phyloP scores from a whole-genome alignment of 257 asterid genomes.

The Solanum peruvianum region DNA sequence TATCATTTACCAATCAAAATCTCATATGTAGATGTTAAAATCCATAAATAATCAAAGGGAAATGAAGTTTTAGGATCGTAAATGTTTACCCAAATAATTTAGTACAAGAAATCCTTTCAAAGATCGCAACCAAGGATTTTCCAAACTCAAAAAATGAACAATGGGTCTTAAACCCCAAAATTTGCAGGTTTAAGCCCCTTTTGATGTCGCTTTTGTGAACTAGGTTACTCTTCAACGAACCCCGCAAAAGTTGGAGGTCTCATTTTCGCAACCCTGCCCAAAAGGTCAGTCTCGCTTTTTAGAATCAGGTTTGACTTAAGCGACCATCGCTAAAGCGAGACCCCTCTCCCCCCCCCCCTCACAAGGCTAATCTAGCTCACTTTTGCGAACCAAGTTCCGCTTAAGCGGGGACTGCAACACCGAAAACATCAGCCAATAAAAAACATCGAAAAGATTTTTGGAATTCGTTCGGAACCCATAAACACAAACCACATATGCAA shows the following conservation, averaged over 20 bases:
- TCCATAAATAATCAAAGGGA: not conserved
- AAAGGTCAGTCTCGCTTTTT: rapidly evolving
- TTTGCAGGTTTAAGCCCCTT: not conserved
- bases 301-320: not conserved
- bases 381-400: not conserved
- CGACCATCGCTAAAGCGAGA: not conserved
- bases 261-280: not conserved
- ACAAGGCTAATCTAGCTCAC: not conserved
- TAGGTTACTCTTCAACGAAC: not conserved
- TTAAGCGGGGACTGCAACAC: not conserved
- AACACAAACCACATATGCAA: not conserved
- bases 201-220: not conserved
- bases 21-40: not conserved
- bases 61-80: not conserved
- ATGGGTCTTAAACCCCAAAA: not conserved
- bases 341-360: not conserved
- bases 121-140: not conserved
- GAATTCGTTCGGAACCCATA: not conserved
- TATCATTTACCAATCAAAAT: not conserved
- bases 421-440: too few relatives aligned
- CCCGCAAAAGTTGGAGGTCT: not conserved
- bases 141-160: not conserved
- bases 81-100: not conserved
- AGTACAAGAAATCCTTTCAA: not conserved
- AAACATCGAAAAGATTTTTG: not conserved